Conservation (phyloP, 2,329 filamentous ascomycete species). For the Fusarium poae region DNA sequence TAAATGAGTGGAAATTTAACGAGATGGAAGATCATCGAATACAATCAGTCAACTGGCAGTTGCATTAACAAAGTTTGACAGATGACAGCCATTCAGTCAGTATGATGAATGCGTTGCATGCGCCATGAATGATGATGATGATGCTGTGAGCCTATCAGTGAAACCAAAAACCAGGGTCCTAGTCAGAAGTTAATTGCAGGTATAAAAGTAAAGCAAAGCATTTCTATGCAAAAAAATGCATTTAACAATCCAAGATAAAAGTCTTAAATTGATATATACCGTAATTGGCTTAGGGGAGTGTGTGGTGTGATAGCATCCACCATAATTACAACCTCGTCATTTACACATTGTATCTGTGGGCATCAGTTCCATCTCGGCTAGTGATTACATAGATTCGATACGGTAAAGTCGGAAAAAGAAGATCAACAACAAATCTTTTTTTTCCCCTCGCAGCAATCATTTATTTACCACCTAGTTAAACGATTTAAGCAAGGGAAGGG, state of each 20-base stretch:
- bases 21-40: constrained; percentile 9
- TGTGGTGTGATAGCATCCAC: constrained; percentile 8
- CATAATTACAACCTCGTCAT: constrained; percentile 23
- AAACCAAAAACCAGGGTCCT: constrained; percentile 19
- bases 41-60: background rate
- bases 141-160: background rate
- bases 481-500: constrained; percentile 8
- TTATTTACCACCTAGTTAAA: background rate
- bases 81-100: constrained; percentile 7
- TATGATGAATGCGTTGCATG: background rate
- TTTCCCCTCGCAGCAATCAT: background rate
- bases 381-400: constrained; percentile 19
- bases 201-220: constrained; percentile 9
- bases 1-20: constrained; percentile 42
- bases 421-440: constrained; percentile 3
- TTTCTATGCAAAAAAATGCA: constrained; percentile 11
- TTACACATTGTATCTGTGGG: background rate
- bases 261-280: constrained; percentile 15
- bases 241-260: constrained; percentile 6
- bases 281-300: constrained; percentile 10
- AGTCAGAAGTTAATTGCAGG: constrained; percentile 26
- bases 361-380: constrained; percentile 26
- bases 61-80: constrained; percentile 1
- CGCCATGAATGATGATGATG: constrained; percentile 9
- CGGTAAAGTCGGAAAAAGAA: constrained; percentile 13